phyloP scores from a whole-genome alignment of 2,329 filamentous ascomycete genomes.

The Monosporascus sp. region DNA sequence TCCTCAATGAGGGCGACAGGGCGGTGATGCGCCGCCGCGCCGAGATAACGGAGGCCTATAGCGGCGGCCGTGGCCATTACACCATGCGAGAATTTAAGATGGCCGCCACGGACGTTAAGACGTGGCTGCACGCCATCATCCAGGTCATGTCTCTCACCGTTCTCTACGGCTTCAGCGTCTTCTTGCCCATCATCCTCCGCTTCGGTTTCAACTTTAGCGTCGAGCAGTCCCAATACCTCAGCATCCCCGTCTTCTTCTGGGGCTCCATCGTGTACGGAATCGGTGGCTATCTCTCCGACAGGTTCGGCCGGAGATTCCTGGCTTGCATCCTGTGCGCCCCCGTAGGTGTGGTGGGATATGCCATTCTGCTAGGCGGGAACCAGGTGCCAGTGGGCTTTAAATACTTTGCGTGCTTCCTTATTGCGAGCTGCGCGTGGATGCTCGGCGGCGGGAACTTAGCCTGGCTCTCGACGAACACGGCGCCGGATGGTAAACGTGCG shows the following conservation, averaged over 20 bases:
- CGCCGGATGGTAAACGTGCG: slow-evolving; percentile 14
- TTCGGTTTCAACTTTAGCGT: slow-evolving; percentile 15
- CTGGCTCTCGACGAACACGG: slow-evolving; percentile 14
- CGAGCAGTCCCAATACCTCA: slow-evolving; percentile 14
- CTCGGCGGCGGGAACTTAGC: slow-evolving; percentile 14
- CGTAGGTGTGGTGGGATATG: slow-evolving; percentile 9
- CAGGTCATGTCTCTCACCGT: slow-evolving; percentile 15
- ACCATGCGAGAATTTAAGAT: slow-evolving; percentile 12
- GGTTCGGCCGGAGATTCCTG: slow-evolving; percentile 9
- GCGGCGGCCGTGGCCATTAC: slow-evolving; percentile 13
- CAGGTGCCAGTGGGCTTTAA: slow-evolving; percentile 10
- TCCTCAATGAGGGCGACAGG: slow-evolving; percentile 13
- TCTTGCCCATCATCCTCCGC: slow-evolving; percentile 14
- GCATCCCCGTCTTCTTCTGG: slow-evolving; percentile 15
- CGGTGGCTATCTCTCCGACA: slow-evolving; percentile 11
- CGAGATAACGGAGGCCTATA: slow-evolving; percentile 13
- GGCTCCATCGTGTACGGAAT: slow-evolving; percentile 11
- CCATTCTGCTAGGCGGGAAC: slow-evolving; percentile 10
- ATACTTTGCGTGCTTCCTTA: slow-evolving; percentile 14
- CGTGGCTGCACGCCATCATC: slow-evolving; percentile 12
- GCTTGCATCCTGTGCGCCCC: slow-evolving; percentile 11
- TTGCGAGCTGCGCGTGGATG: slow-evolving; percentile 13
- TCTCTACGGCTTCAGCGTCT: slow-evolving; percentile 14
- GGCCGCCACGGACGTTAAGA: slow-evolving; percentile 13
- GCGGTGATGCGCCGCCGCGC: slow-evolving; percentile 16